Evolutionary conservation across 108 stramenopile species (phyloP).

Genomic region (Nitzschia sp.): DNA sequence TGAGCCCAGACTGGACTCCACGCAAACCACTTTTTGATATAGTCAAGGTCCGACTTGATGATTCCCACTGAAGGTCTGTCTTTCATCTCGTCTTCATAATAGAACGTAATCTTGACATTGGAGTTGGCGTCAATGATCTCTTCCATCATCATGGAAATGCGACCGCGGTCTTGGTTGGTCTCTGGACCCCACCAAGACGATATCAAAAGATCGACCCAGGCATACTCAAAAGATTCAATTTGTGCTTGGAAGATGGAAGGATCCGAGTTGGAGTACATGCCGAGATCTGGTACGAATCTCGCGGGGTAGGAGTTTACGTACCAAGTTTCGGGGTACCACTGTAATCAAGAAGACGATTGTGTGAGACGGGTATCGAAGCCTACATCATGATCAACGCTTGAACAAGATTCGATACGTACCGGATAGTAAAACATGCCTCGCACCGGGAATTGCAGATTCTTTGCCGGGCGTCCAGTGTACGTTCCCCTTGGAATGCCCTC

Average conservation of each 20-base stretch:
- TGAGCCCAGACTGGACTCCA: conserved; percentile 32
- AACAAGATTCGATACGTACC: conserved; percentile 12
- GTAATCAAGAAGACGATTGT: neutral
- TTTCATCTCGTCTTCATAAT: conserved; percentile 28
- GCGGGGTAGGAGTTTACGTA: conserved; percentile 21
- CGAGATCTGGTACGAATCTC: conserved; percentile 16
- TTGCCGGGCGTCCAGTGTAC: conserved; percentile 22
- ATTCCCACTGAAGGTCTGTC: neutral
- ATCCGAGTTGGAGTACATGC: conserved; percentile 13
- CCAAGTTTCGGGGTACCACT: conserved; percentile 43
- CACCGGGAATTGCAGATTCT: conserved; percentile 15
- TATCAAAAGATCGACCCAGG: conserved; percentile 18
- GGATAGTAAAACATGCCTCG: conserved; percentile 39
- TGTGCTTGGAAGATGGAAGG: conserved; percentile 7
- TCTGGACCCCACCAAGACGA: conserved; percentile 34
- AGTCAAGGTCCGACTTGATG: conserved; percentile 30
- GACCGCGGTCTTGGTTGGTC: conserved; percentile 21
- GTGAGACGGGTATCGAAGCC: no score
- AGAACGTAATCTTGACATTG: conserved; percentile 32
- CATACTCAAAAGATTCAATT: conserved; percentile 30
- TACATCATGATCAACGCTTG: neutral
- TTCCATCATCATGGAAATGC: conserved; percentile 20
- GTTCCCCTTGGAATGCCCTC: conserved; percentile 23
- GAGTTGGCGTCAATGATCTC: neutral
- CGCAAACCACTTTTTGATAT: conserved; percentile 44